phyloP scores from a whole-genome alignment of 129 eudicot genomes.

The Sambucus nigra region DNA sequence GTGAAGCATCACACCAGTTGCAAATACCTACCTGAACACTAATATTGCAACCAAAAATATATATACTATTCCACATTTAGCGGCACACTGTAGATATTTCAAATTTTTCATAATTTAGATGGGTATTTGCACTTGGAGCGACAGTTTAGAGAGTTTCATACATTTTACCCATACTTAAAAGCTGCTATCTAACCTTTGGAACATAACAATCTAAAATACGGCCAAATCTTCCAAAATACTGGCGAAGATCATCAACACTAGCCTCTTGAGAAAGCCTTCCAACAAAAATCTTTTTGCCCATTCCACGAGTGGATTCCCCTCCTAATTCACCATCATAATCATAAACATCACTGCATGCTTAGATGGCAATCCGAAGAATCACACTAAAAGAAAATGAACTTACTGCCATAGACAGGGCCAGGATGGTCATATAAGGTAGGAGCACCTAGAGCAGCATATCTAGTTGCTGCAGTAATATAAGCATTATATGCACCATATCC shows the following conservation, averaged over 20 bases:
- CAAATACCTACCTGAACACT: too few species aligned
- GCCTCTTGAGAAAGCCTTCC: constrained; percentile 99
- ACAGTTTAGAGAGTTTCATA: too few species aligned
- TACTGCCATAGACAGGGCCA: constrained; percentile 73
- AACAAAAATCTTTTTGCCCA: constrained; percentile 88
- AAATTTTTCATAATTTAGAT: too few species aligned
- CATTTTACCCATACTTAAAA: too few species aligned
- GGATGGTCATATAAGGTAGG: constrained; percentile 91
- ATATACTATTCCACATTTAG: too few species aligned
- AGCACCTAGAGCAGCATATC: constrained; percentile 93
- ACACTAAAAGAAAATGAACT: not conserved
- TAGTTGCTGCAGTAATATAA: constrained; percentile 81
- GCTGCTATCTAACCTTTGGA: constrained; percentile 57
- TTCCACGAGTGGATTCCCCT: constrained; percentile 67
- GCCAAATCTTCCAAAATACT: constrained; percentile 88
- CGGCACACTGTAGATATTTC: too few species aligned
- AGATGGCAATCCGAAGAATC: not conserved
- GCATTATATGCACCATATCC: constrained; percentile 97
- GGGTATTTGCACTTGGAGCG: too few species aligned
- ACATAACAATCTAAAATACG: constrained; percentile 87
- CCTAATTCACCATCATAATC: constrained; percentile 19
- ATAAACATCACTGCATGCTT: not conserved
- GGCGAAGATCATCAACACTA: constrained; percentile 80
- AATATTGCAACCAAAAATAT: too few species aligned
- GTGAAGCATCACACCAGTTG: too few species aligned